Percentiles rank a stretch among this genome's conserved stretches.
phyloP scores from a whole-genome alignment of 1,139 yeast genomes.

The Zygoascus meyerae region DNA sequence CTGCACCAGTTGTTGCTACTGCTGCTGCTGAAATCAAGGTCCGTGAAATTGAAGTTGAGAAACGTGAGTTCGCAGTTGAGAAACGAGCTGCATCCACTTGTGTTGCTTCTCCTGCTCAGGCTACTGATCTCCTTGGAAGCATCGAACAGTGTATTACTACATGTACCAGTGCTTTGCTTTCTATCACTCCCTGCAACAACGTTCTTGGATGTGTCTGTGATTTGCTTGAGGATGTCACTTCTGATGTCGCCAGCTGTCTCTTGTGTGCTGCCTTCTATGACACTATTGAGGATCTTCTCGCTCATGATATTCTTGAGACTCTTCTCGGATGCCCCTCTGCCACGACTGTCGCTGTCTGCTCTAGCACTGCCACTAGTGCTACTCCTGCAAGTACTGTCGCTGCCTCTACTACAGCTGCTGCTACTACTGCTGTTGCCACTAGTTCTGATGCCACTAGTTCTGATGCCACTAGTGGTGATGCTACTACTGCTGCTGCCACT shows the following conservation, averaged over 20 bases:
- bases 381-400: background rate
- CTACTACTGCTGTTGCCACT: background rate
- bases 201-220: conserved; percentile 5
- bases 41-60: too few species aligned
- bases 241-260: conserved; percentile 8
- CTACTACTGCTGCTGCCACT: background rate
- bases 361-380: background rate
- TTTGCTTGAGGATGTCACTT: conserved; percentile 6
- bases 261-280: conserved; percentile 3
- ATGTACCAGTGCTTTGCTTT: conserved; percentile 1
- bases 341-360: background rate
- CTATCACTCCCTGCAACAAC: conserved; percentile 1
- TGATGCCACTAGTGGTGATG: background rate
- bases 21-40: background rate
- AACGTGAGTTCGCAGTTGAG: too few species aligned
- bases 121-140: background rate
- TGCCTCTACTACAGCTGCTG: background rate
- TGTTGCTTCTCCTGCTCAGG: background rate
- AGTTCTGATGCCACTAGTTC: background rate
- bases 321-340: conserved; percentile 8
- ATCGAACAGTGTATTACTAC: background rate
- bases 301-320: background rate
- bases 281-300: background rate
- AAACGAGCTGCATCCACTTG: background rate
- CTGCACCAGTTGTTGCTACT: background rate